Conservation (phyloP, 495 filamentous ascomycete genomes). For the Alectoria sarmentosa region DNA sequence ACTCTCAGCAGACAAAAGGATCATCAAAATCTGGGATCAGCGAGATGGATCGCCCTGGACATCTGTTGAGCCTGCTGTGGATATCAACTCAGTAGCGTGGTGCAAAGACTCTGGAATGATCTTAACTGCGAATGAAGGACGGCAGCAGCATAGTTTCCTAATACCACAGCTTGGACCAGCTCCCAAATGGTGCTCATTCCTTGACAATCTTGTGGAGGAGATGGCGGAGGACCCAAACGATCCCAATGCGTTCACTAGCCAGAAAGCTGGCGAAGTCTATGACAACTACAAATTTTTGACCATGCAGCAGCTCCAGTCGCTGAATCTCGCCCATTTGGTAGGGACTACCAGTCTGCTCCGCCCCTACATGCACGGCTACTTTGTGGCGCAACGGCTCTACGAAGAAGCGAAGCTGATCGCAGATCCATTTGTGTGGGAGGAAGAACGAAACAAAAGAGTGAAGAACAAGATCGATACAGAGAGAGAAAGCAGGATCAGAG, state of each 20-base stretch:
- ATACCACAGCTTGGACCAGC: constrained; percentile 90
- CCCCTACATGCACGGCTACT: constrained; percentile 98
- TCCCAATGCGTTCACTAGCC: constrained; percentile 52
- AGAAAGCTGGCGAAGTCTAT: constrained; percentile 65
- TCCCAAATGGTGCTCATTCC: constrained; percentile 90
- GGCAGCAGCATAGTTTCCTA: constrained; percentile 89
- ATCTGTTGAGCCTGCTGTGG: constrained; percentile 88
- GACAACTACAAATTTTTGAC: constrained; percentile 99
- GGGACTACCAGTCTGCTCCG: constrained; percentile 79
- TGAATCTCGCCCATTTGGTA: constrained; percentile 80
- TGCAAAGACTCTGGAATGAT: constrained; percentile 85
- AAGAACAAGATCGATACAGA: constrained; percentile 94
- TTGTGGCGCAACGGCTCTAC: constrained; percentile 85
- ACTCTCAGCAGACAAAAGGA: constrained; percentile 83
- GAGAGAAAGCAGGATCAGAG: constrained; percentile 81
- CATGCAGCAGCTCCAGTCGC: constrained; percentile 64
- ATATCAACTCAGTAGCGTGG: constrained; percentile 87
- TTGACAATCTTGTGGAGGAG: constrained; percentile 96
- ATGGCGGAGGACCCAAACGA: constrained; percentile 81
- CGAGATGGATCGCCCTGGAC: constrained; percentile 81
- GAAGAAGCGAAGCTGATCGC: constrained; percentile 89
- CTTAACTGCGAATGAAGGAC: constrained; percentile 90
- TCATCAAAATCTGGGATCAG: constrained; percentile 95
- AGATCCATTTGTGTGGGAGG: constrained; percentile 87
- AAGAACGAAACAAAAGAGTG: constrained; percentile 77